Evolutionary conservation across 208 protist genomes (phyloP).

Genomic region (Polymyxa betae): DNA sequence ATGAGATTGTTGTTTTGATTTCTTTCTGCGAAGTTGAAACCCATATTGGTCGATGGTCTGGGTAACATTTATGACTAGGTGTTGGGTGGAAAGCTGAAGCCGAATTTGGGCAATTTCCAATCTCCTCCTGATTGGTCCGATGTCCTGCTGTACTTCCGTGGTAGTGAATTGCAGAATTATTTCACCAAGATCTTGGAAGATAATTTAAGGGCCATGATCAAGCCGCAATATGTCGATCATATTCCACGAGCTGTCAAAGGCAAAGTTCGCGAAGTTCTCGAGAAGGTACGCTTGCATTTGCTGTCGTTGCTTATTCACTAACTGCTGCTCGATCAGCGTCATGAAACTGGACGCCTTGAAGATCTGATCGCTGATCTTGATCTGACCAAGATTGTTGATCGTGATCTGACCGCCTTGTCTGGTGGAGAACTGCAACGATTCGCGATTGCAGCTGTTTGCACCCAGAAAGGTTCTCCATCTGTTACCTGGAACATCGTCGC

Average conservation of each 20-base stretch:
- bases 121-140: slow-evolving; percentile 95
- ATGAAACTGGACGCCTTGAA: slow-evolving; percentile 72
- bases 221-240: slow-evolving; percentile 99
- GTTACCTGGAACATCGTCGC: slow-evolving; percentile 56
- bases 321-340: slow-evolving; percentile 64
- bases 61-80: too few relatives aligned
- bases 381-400: slow-evolving; percentile 82
- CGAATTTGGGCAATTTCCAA: slow-evolving; percentile 95
- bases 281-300: slow-evolving; percentile 83
- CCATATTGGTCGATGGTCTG: too few relatives aligned
- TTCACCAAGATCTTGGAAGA: slow-evolving; percentile 96
- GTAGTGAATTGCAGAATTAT: slow-evolving; percentile 98
- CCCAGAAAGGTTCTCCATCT: slow-evolving; percentile 69
- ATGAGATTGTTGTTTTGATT: background rate
- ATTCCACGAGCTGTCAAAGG: slow-evolving; percentile 95
- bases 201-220: slow-evolving; percentile 95
- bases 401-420: slow-evolving; percentile 89
- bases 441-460: slow-evolving; percentile 90
- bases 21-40: too few relatives aligned
- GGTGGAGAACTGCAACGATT: slow-evolving; percentile 99
- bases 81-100: slow-evolving; percentile 95
- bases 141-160: slow-evolving; percentile 96
- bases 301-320: background rate
- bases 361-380: slow-evolving; percentile 83
- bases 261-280: slow-evolving; percentile 86